These are phyloP conservation scores for Phytophthora sp. DNA, from an alignment of 352 stramenopile species.

Conservation along the genomic window DNA sequence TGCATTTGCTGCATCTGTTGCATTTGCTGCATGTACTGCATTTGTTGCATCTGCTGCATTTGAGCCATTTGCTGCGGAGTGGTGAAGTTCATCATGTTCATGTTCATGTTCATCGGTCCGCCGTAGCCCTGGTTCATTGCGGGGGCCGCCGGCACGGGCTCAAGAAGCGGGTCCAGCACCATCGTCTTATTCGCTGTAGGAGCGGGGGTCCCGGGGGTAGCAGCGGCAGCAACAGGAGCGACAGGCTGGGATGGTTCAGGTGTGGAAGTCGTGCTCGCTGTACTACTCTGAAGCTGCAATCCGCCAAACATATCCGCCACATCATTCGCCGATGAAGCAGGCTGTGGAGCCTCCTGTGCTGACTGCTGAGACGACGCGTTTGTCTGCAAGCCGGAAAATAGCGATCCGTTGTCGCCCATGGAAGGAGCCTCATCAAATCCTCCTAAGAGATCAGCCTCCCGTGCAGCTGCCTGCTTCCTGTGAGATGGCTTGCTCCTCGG, in stretches of 20 bases:
- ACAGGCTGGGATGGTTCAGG: slow-evolving; percentile 26
- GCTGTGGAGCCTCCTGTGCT: slow-evolving; percentile 28
- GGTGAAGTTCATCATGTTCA: slow-evolving; percentile 76
- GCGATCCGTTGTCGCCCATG: slow-evolving; percentile 37
- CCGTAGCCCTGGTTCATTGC: slow-evolving; percentile 50
- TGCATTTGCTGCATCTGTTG: slow-evolving; percentile 80
- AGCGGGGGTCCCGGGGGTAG: slow-evolving; percentile 28
- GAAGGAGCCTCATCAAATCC: slow-evolving; percentile 66
- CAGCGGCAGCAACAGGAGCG: slow-evolving; percentile 25
- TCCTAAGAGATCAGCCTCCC: slow-evolving; percentile 73
- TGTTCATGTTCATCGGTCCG: slow-evolving; percentile 59
- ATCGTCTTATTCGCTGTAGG: slow-evolving; percentile 47
- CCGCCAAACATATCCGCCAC: slow-evolving; percentile 82
- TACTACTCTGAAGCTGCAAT: slow-evolving; percentile 63
- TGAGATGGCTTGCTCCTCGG: slow-evolving; percentile 38
- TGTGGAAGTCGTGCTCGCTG: slow-evolving; percentile 25
- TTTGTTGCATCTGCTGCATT: slow-evolving; percentile 74
- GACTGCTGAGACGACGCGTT: slow-evolving; percentile 35
- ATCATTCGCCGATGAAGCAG: slow-evolving; percentile 37
- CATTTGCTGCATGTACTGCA: slow-evolving; percentile 74
- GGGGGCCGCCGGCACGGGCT: slow-evolving; percentile 57
- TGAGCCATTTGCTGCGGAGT: slow-evolving; percentile 53
- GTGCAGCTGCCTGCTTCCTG: slow-evolving; percentile 45
- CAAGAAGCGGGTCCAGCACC: slow-evolving; percentile 74
- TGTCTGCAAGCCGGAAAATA: slow-evolving; percentile 75